A percentile compares a stretch with the other conserved stretches of the same genome.
Evolutionary conservation across 2,329 filamentous ascomycete genomes (phyloP).

Genomic region (Ophiostoma triangulosporum): DNA sequence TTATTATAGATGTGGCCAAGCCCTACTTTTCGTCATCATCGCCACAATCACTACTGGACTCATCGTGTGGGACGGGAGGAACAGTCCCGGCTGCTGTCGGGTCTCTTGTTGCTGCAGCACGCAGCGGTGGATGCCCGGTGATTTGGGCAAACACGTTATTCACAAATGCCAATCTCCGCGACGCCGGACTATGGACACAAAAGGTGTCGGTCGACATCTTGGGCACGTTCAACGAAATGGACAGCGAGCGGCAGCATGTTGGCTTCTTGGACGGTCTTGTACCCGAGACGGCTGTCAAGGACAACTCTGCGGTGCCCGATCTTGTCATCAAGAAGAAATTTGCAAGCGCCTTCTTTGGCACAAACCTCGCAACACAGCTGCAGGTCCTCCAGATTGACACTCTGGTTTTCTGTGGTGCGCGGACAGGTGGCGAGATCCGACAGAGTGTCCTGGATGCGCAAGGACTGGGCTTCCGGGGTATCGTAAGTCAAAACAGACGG

Average conservation of each 20-base stretch:
- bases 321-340: slow-evolving; percentile 29
- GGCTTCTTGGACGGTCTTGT: slow-evolving; percentile 24
- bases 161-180: slow-evolving; percentile 28
- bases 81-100: background rate
- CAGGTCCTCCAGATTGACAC: slow-evolving; percentile 26
- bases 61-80: background rate
- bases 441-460: slow-evolving; percentile 31
- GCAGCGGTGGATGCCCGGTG: slow-evolving; percentile 23
- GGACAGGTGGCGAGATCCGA: slow-evolving; percentile 32
- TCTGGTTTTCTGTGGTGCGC: slow-evolving; percentile 33
- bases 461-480: slow-evolving; percentile 29
- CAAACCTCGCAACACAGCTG: slow-evolving; percentile 27
- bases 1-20: slow-evolving; percentile 28
- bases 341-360: slow-evolving; percentile 32
- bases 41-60: background rate
- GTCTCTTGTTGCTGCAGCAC: background rate
- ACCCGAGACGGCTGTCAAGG: slow-evolving; percentile 16
- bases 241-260: slow-evolving; percentile 20
- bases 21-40: background rate
- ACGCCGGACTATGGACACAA: slow-evolving; percentile 29
- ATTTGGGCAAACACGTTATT: slow-evolving; percentile 31
- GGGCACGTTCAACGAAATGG: background rate
- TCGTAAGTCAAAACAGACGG: slow-evolving; percentile 20
- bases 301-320: slow-evolving; percentile 20
- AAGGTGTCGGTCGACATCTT: slow-evolving; percentile 16